Evolutionary conservation across 352 stramenopile genomes (phyloP).

Genomic region (Globisporangium parvum): DNA sequence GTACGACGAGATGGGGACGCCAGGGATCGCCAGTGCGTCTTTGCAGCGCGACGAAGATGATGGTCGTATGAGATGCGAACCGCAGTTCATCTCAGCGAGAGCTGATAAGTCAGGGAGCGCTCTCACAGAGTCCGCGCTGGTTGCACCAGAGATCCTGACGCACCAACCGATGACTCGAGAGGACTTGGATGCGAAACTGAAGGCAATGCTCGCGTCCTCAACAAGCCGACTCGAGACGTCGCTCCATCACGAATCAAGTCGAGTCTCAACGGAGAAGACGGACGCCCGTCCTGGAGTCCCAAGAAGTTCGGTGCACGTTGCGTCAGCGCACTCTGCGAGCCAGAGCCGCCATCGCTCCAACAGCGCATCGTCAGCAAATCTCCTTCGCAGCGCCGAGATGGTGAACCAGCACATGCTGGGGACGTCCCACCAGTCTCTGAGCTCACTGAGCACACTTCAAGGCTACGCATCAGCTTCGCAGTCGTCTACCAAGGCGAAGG

Average conservation of each 20-base stretch:
- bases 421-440: neutral
- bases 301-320: too few relatives aligned
- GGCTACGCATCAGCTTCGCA: too few relatives aligned
- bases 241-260: neutral
- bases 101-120: neutral
- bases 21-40: neutral
- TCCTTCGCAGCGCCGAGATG: constrained; percentile 36
- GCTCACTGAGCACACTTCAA: neutral
- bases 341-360: neutral
- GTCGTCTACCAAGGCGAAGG: neutral
- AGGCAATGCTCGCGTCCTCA: constrained; percentile 9
- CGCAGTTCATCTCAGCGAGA: neutral
- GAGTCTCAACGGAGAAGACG: neutral
- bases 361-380: neutral
- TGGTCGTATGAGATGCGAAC: neutral
- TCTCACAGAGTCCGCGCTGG: neutral
- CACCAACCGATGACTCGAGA: constrained; percentile 2
- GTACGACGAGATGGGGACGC: neutral
- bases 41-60: neutral
- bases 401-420: constrained; percentile 24
- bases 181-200: constrained; percentile 7
- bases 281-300: neutral
- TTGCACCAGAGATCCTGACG: constrained; percentile 1
- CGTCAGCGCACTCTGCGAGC: neutral
- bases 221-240: constrained; percentile 8